Base-by-base conservation (phyloP, 225 moss, liverwort and hornwort species). In the Physcomitrium patens region DNA sequence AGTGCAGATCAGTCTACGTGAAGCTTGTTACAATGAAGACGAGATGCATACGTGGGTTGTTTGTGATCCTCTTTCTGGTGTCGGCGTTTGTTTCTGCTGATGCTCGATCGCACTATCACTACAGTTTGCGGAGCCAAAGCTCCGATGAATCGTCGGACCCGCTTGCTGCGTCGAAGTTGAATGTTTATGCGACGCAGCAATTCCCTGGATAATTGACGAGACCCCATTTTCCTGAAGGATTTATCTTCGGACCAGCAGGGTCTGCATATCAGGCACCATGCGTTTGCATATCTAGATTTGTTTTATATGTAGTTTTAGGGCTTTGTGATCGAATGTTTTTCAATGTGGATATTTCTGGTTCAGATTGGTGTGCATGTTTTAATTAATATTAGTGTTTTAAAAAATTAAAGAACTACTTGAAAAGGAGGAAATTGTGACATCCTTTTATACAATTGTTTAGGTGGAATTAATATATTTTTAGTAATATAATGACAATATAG, bases 261-360 rank as follows among this genome's bases (percentile, higher is more conserved):
- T 86, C 79, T 26, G 76, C 82, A 12, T 82, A 86, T 63, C 82
- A 86, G 70, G 82, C 76, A 8, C 7, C n/a, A n/a, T n/a, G n/a
- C n/a, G n/a, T n/a, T n/a, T n/a, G n/a, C n/a, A n/a, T n/a, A n/a
- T n/a, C n/a, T n/a, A n/a, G n/a, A 7, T 7, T 24, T n/a, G 0
- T 26, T 60, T 10, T 5, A 1, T 47, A 13, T n/a, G 3, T 4
- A 17, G 5, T 24, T 17, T 23, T 12, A 0, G 1, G 5, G 13
- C 10, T 2, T 2, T 10, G 2, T 16, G 0, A 24, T 20, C 11
- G 3, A 0, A 2, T 49, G 0, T 3, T 19, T 41, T 10, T 22
- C n/a, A n/a, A n/a, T n/a, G n/a, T n/a, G n/a, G n/a, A n/a, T n/a
- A n/a, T n/a, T n/a, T n/a, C n/a, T n/a, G n/a, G n/a, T n/a, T n/a